These are phyloP conservation scores for Eutypa lata DNA, from an alignment of 2,329 filamentous ascomycete genomes.

Conservation along the genomic window DNA sequence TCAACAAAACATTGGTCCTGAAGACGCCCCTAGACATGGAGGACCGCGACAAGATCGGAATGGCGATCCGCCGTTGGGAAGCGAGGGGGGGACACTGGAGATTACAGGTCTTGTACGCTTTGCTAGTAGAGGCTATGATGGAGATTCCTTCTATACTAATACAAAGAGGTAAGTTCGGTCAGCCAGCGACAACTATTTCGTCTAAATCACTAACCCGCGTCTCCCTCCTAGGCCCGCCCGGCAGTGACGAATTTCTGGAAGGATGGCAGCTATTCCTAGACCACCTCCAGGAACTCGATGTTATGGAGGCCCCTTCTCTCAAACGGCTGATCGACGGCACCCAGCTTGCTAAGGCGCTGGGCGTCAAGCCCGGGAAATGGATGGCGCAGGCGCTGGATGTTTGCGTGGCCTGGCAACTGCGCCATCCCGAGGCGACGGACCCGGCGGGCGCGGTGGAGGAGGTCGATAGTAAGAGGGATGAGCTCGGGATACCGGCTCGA, in stretches of 20 bases:
- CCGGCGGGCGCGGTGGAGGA: conserved; percentile 56
- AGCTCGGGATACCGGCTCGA: conserved; percentile 44
- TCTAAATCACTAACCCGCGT: conserved; percentile 11
- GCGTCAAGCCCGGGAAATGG: conserved; percentile 76
- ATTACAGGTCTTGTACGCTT: conserved; percentile 64
- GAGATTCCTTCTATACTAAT: conserved; percentile 26
- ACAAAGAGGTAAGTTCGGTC: conserved; percentile 38
- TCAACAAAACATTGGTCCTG: conserved; percentile 40
- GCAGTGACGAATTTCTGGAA: conserved; percentile 36
- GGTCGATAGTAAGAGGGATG: conserved; percentile 47
- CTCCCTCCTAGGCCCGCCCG: conserved; percentile 3
- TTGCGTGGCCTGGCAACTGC: conserved; percentile 84
- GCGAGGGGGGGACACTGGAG: conserved; percentile 61
- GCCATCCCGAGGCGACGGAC: conserved; percentile 67
- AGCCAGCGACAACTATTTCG: conserved; percentile 18
- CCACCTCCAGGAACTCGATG: conserved; percentile 50
- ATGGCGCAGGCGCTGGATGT: conserved; percentile 75
- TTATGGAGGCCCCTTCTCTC: conserved; percentile 56
- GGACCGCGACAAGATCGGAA: conserved; percentile 65
- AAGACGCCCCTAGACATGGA: no score
- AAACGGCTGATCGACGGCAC: conserved; percentile 72
- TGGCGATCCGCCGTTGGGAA: conserved; percentile 73
- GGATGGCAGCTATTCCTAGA: conserved; percentile 56
- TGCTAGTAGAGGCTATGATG: conserved; percentile 61
- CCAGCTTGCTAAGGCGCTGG: conserved; percentile 65